Evolutionary conservation across 1,139 yeast species (phyloP), one percentile per base, ranked within the genome.

Genomic region (Hyphopichia fennica): DNA sequence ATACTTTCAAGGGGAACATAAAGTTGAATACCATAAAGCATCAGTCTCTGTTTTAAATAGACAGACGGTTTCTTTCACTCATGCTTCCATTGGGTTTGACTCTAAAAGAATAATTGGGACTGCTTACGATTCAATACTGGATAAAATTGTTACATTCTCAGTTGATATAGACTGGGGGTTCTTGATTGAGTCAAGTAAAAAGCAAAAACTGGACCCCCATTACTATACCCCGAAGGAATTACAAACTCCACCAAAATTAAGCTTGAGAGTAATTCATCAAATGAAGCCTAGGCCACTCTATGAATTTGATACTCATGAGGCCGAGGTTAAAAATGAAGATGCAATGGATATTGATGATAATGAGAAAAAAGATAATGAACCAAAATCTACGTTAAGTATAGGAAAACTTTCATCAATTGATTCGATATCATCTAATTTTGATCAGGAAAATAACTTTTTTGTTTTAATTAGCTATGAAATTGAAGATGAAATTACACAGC

Each of bases 121-220:
- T 1, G 74, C 78, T 1, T 78, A 71, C 52, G 78, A 77, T 42
- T 56, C 71, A 0, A 43, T 62, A 2, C 62, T 75, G 0, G 57
- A 65, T 11, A 57, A 57, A n/a, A 58, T 86, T 13, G 65, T 68
- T 39, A 67, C 82, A 1, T 84, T 73, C 54, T 57, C 65, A 13
- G 59, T 84, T 3, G 46, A 58, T 0, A 66, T 86, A 11, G 78
- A 82, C 44, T 86, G 93, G 95, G 85, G 86, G 1, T 77, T 67
- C 45, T 61, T 80, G 37, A 57, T 61, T 2, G 74, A 71, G 41
- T 69, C 82, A 6, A 80, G 82, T 3, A 65, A 62, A 38, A 67
- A 69, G 37, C 77, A 79, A 45, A 67, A 70, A 45, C 62, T 65
- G 3, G 77, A 74, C 44, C 82, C 82, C 11, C 77, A 75, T 48